Percentiles rank a stretch among this genome's conserved stretches.
These are phyloP conservation scores for Fusarium chuoi DNA, from an alignment of 2,329 filamentous ascomycete species.

Conservation along the genomic window DNA sequence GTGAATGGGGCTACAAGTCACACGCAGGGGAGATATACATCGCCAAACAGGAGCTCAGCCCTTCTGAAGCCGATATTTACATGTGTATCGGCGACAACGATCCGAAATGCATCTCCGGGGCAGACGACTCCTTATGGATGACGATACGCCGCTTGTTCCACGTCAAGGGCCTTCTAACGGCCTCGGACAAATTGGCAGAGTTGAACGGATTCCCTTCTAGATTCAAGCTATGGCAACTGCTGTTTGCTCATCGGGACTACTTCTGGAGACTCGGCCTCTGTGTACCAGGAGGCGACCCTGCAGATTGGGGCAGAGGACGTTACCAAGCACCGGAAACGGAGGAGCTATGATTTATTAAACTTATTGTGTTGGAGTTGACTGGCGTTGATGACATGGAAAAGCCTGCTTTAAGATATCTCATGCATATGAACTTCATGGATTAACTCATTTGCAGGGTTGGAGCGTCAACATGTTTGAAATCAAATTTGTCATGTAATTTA, in stretches of 20 bases:
- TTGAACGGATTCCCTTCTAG: conserved; percentile 64
- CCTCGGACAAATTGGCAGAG: conserved; percentile 31
- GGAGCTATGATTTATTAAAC: conserved; percentile 49
- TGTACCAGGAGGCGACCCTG: conserved; percentile 80
- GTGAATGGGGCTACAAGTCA: conserved; percentile 87
- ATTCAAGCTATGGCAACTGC: conserved; percentile 87
- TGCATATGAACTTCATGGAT: background rate
- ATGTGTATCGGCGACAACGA: conserved; percentile 80
- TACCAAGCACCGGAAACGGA: conserved; percentile 54
- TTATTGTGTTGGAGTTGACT: background rate
- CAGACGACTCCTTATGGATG: conserved; percentile 52
- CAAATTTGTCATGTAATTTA: background rate
- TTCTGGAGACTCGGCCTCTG: conserved; percentile 95
- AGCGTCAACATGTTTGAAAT: background rate
- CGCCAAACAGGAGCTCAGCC: conserved; percentile 74
- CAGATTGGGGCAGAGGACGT: conserved; percentile 69
- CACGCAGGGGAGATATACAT: conserved; percentile 93
- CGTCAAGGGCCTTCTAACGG: conserved; percentile 37
- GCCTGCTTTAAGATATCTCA: background rate
- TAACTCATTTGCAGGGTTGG: background rate
- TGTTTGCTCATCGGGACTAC: conserved; percentile 95
- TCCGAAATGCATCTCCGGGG: conserved; percentile 74
- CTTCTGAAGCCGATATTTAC: conserved; percentile 73
- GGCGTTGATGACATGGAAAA: conserved; percentile 11
- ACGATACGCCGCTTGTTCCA: conserved; percentile 41